These are phyloP conservation scores for Trichosanthes truncata DNA, from an alignment of 306 rosid species.

Conservation along the genomic window DNA sequence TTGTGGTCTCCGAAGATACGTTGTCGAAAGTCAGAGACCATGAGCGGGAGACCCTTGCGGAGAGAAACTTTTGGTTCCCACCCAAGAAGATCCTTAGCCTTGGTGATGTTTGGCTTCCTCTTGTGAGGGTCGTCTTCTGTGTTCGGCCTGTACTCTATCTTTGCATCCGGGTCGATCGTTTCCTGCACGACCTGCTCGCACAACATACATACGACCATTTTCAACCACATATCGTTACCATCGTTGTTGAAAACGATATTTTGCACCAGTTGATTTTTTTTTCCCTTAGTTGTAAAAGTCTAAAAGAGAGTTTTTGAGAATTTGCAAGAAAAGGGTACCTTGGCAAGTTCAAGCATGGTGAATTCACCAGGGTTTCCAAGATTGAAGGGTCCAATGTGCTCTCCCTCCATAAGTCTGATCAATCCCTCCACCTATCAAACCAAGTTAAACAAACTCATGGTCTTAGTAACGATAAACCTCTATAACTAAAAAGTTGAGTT, in stretches of 20 bases:
- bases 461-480: neutral
- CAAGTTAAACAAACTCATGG: neutral
- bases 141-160: conserved; percentile 78
- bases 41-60: conserved; percentile 81
- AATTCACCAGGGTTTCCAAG: conserved; percentile 99
- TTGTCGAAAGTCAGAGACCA: conserved; percentile 87
- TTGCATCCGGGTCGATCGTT: conserved; percentile 88
- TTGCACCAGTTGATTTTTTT: neutral
- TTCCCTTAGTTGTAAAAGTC: neutral
- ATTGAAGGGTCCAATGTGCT: conserved; percentile 96
- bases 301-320: neutral
- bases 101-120: conserved; percentile 85
- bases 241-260: too few relatives aligned
- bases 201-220: neutral
- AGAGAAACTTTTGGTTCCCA: conserved; percentile 94
- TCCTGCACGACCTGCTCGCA: conserved; percentile 83
- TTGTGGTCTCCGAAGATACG: conserved; percentile 95
- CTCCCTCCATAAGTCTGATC: conserved; percentile 97
- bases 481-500: neutral
- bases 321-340: conserved; percentile 52
- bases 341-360: conserved; percentile 99
- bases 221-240: neutral
- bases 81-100: conserved; percentile 75
- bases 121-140: conserved; percentile 98
- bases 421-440: conserved; percentile 81